phyloP scores from a whole-genome alignment of 768 basidiomycete species.

The Termitomyces sp. region DNA sequence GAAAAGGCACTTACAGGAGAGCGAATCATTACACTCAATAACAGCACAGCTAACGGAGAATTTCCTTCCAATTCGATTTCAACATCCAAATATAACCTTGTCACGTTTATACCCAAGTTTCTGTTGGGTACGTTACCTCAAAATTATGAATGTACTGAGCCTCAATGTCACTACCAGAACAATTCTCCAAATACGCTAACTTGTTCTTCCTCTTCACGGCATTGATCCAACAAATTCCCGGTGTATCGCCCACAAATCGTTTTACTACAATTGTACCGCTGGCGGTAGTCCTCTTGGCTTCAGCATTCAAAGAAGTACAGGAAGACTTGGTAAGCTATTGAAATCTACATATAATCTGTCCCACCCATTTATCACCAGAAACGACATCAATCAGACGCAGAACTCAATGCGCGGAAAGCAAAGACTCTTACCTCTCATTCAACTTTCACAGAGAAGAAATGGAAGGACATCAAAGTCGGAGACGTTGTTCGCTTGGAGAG shows the following conservation, averaged over 20 bases:
- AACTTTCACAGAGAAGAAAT: conserved; percentile 69
- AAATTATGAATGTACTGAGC: not conserved
- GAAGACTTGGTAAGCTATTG: conserved; percentile 76
- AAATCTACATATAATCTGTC: not conserved
- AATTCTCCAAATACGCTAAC: conserved; percentile 99
- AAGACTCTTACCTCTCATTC: conserved; percentile 65
- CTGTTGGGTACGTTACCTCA: conserved; percentile 59
- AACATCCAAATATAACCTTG: conserved; percentile 91
- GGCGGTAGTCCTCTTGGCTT: conserved; percentile 81
- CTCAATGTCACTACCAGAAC: conserved; percentile 47
- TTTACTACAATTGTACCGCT: conserved; percentile 96
- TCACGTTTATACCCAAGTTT: conserved; percentile 90
- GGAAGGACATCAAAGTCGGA: conserved; percentile 88
- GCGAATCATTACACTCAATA: conserved; percentile 80
- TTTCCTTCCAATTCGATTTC: conserved; percentile 81
- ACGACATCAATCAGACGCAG: conserved; percentile 92
- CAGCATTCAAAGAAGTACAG: conserved; percentile 92
- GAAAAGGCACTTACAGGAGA: conserved; percentile 62
- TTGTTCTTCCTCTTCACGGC: conserved; percentile 98
- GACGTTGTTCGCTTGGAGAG: conserved; percentile 89
- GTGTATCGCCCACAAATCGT: conserved; percentile 90
- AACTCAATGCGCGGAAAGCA: conserved; percentile 79
- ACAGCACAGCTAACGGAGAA: conserved; percentile 55
- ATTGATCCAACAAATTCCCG: conserved; percentile 95
- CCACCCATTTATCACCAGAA: conserved; percentile 46